A percentile compares a stretch with the other conserved stretches of the same genome.
phyloP scores from a whole-genome alignment of 2,329 filamentous ascomycete genomes.

The Colletotrichum sp. region DNA sequence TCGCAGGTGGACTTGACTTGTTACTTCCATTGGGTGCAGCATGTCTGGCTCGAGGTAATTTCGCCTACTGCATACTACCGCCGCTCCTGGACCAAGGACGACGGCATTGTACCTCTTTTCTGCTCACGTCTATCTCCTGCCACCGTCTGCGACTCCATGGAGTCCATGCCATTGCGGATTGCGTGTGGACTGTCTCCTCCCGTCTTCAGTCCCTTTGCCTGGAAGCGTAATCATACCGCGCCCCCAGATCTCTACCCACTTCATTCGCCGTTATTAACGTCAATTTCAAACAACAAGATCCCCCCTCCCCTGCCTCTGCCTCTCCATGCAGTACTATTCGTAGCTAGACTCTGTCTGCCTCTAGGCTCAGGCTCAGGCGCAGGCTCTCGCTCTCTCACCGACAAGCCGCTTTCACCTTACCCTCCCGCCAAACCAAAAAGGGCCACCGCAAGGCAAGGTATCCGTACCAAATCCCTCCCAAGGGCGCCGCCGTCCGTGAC shows the following conservation, averaged over 20 bases:
- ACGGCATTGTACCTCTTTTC: background rate
- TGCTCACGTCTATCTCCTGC: background rate
- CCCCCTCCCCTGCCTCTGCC: background rate
- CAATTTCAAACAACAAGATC: background rate
- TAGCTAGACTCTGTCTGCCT: background rate
- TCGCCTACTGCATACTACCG: constrained; percentile 11
- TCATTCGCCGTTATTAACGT: constrained; percentile 9
- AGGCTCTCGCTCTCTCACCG: background rate
- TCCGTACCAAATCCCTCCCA: background rate
- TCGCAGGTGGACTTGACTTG: background rate
- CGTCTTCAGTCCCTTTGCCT: background rate
- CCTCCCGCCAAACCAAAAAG: background rate
- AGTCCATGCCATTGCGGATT: constrained; percentile 4
- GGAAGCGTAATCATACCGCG: background rate
- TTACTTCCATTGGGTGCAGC: background rate
- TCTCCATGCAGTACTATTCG: background rate
- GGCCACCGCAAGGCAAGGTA: background rate
- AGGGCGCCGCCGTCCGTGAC: background rate
- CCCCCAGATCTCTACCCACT: background rate
- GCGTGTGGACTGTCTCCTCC: background rate
- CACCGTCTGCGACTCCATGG: background rate
- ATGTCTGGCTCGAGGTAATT: background rate
- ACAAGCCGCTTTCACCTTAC: background rate
- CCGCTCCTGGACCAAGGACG: constrained; percentile 1
- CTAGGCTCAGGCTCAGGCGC: background rate